phyloP scores from a whole-genome alignment of 2,329 filamentous ascomycete genomes.

The Xylariaceae sp. region DNA sequence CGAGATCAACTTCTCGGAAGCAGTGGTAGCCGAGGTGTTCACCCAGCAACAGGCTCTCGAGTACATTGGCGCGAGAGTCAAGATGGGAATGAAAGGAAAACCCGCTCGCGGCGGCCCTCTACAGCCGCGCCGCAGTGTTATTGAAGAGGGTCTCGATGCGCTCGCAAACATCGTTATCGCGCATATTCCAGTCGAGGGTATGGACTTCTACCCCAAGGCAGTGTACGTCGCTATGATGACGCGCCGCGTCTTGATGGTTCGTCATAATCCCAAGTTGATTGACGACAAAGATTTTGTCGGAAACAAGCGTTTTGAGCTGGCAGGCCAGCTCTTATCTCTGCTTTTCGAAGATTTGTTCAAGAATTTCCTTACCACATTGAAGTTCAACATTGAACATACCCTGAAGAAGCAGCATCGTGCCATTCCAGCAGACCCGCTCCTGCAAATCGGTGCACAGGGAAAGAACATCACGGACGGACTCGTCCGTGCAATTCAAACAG shows the following conservation, averaged over 20 bases:
- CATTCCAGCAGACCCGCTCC: conserved; percentile 79
- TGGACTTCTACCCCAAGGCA: conserved; percentile 96
- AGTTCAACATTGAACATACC: conserved; percentile 90
- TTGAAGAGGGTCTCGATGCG: conserved; percentile 88
- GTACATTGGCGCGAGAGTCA: conserved; percentile 80
- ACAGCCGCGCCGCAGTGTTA: conserved; percentile 66
- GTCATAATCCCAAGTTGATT: conserved; percentile 80
- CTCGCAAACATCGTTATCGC: conserved; percentile 90
- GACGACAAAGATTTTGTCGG: conserved; percentile 97
- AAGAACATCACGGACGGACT: conserved; percentile 87
- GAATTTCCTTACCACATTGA: conserved; percentile 82
- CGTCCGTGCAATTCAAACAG: conserved; percentile 93
- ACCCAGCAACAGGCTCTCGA: conserved; percentile 96
- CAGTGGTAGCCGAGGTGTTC: conserved; percentile 73
- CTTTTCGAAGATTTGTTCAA: conserved; percentile 98
- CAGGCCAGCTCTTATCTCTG: conserved; percentile 86
- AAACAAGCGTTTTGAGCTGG: conserved; percentile 92
- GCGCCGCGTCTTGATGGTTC: conserved; percentile 89
- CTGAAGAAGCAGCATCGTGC: conserved; percentile 90
- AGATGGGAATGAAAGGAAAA: conserved; percentile 69
- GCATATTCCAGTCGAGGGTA: conserved; percentile 83
- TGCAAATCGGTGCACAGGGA: conserved; percentile 77
- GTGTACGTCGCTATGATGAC: conserved; percentile 97
- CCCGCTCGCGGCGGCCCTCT: conserved; percentile 43
- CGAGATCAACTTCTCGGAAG: conserved; percentile 90